Percentiles rank a stretch among this genome's conserved stretches.
These are phyloP conservation scores for Linaria vulgaris DNA, from an alignment of 257 asterid genomes.

Conservation along the genomic window DNA sequence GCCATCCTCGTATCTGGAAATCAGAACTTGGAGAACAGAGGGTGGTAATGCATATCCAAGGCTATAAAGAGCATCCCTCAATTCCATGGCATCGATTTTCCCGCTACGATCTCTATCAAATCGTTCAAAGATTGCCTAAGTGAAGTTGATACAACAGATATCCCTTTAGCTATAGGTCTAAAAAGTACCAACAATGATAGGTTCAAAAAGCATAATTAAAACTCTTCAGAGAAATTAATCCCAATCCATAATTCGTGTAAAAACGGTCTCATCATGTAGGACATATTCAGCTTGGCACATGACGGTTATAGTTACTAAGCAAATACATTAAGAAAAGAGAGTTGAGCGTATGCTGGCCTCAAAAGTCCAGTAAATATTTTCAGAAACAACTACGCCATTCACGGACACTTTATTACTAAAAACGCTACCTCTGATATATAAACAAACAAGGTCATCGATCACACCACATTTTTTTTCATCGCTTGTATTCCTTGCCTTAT, in stretches of 20 bases:
- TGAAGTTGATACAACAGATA: not conserved
- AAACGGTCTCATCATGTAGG: not conserved
- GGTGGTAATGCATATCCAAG: conserved; percentile 81
- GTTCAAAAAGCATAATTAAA: too few relatives aligned
- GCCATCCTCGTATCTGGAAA: conserved; percentile 75
- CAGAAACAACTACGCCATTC: not conserved
- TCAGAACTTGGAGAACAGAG: conserved; percentile 66
- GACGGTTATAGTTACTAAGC: not conserved
- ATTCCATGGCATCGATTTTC: conserved; percentile 68
- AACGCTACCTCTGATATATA: not conserved
- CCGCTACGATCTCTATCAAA: conserved; percentile 84
- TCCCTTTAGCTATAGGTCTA: not conserved
- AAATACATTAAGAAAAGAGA: not conserved
- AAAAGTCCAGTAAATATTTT: not conserved
- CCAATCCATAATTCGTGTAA: not conserved
- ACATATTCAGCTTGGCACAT: not conserved
- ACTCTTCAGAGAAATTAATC: not conserved
- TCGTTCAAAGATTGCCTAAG: conserved; percentile 67
- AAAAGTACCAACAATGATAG: not conserved
- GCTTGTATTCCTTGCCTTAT: not conserved
- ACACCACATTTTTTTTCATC: not conserved
- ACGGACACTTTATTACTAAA: not conserved
- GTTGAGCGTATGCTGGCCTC: not conserved
- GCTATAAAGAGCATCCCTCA: conserved; percentile 71
- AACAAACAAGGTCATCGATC: not conserved